Percentiles rank a stretch among this genome's conserved stretches.
phyloP scores from a whole-genome alignment of 768 basidiomycete genomes.

The Phanerodontia chrysosporium region DNA sequence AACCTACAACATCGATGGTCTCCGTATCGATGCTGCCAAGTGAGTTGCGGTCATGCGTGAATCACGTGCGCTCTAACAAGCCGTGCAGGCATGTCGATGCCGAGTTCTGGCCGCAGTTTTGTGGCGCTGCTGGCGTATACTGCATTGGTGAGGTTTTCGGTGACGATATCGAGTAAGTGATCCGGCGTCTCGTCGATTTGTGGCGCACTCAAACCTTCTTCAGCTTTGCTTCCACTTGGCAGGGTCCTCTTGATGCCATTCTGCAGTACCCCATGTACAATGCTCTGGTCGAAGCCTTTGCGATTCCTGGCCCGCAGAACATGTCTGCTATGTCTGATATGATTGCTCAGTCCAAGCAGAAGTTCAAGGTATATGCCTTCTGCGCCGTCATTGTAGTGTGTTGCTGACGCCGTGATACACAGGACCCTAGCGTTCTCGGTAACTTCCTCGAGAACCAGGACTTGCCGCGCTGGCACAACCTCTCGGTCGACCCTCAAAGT shows the following conservation, averaged over 20 bases:
- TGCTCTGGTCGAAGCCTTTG: conserved; percentile 59
- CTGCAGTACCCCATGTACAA: conserved; percentile 70
- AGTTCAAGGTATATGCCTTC: conserved; percentile 37
- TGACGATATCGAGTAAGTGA: conserved; percentile 46
- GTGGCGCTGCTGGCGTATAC: conserved; percentile 72
- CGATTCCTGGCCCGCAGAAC: conserved; percentile 66
- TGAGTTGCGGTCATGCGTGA: conserved; percentile 21
- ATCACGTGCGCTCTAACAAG: conserved; percentile 4
- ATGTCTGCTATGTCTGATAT: conserved; percentile 50
- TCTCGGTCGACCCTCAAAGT: conserved; percentile 68
- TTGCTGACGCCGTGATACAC: background rate
- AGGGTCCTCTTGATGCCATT: conserved; percentile 66
- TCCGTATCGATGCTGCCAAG: conserved; percentile 70
- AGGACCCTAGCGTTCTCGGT: conserved; percentile 46
- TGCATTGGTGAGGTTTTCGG: conserved; percentile 82
- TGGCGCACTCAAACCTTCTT: conserved; percentile 14
- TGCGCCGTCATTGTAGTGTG: background rate
- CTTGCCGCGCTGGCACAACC: conserved; percentile 67
- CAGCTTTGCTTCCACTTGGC: conserved; percentile 54
- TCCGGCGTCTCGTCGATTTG: conserved; percentile 8
- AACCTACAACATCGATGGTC: conserved; percentile 77
- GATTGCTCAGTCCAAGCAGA: conserved; percentile 48
- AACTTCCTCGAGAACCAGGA: conserved; percentile 84
- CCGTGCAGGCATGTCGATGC: conserved; percentile 59
- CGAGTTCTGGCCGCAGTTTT: conserved; percentile 76